Conservation (phyloP, 2,329 filamentous ascomycete genomes). For the Fusarium scirpi region DNA sequence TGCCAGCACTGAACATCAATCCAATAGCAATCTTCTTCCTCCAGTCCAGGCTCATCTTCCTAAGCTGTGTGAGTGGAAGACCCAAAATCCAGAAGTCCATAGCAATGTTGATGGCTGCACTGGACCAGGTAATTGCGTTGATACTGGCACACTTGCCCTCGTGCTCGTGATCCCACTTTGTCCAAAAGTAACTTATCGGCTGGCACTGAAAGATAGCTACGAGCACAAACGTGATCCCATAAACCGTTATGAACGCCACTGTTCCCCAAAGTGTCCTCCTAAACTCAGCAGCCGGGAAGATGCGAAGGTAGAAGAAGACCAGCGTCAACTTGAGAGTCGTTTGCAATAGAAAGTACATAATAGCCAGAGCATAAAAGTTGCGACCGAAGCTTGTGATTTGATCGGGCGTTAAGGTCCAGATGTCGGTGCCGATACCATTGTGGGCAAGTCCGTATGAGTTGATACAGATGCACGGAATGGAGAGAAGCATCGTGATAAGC, state of each 20-base stretch:
- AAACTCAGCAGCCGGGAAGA: slow-evolving; percentile 59
- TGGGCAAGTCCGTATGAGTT: slow-evolving; percentile 47
- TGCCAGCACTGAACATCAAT: slow-evolving; percentile 64
- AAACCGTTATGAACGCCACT: slow-evolving; percentile 54
- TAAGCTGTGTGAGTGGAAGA: slow-evolving; percentile 61
- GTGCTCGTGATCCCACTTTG: slow-evolving; percentile 61
- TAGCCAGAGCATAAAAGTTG: slow-evolving; percentile 57
- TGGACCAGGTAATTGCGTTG: slow-evolving; percentile 62
- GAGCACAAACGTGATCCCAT: slow-evolving; percentile 57
- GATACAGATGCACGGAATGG: slow-evolving; percentile 49
- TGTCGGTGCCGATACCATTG: slow-evolving; percentile 62
- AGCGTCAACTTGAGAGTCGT: slow-evolving; percentile 63
- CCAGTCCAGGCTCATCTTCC: slow-evolving; percentile 57
- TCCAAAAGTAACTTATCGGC: slow-evolving; percentile 66
- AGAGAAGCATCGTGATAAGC: slow-evolving; percentile 45
- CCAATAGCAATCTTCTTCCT: slow-evolving; percentile 61
- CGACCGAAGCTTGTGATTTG: slow-evolving; percentile 58
- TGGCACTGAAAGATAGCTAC: slow-evolving; percentile 62
- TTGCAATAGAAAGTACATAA: slow-evolving; percentile 61
- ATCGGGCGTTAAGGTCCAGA: slow-evolving; percentile 60
- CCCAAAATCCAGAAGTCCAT: slow-evolving; percentile 66
- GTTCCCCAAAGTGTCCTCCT: slow-evolving; percentile 57
- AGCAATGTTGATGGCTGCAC: slow-evolving; percentile 63
- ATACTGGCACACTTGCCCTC: slow-evolving; percentile 62
- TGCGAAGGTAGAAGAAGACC: slow-evolving; percentile 66